These are phyloP conservation scores for Tetrahymena malaccensis DNA, from an alignment of 73 alveolate genomes.

Conservation along the genomic window DNA sequence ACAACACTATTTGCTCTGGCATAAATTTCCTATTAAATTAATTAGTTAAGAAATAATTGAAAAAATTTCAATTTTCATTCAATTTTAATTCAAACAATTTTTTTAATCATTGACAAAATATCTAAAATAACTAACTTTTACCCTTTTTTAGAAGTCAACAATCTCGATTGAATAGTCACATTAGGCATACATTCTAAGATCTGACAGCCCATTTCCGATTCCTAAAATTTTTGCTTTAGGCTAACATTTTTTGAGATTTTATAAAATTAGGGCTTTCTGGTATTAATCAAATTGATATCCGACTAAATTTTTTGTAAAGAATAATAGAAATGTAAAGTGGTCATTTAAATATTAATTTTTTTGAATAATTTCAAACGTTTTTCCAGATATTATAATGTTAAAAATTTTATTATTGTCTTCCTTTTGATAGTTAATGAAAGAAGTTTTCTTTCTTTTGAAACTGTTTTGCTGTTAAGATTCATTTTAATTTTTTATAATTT, in stretches of 20 bases:
- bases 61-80: too few species aligned
- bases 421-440: background rate
- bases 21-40: background rate
- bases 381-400: slow-evolving; percentile 27
- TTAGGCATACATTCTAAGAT: background rate
- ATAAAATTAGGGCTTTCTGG: slow-evolving; percentile 7
- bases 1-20: background rate
- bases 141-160: background rate
- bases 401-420: background rate
- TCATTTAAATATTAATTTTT: slow-evolving; percentile 7
- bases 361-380: background rate
- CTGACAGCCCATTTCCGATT: slow-evolving; percentile 11
- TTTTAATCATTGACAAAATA: too few species aligned
- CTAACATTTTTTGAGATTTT: background rate
- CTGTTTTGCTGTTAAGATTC: background rate
- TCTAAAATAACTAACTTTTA: background rate
- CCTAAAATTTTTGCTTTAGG: slow-evolving; percentile 19
- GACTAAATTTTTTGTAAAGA: slow-evolving; percentile 11
- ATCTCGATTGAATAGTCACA: background rate
- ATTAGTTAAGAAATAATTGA: background rate
- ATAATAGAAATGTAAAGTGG: slow-evolving; percentile 15
- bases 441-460: background rate
- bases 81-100: too few species aligned
- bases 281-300: slow-evolving; percentile 1
- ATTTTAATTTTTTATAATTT: background rate